Base-by-base conservation (phyloP, 352 stramenopile species). In the Hyaloperonospora arabidopsidis region DNA sequence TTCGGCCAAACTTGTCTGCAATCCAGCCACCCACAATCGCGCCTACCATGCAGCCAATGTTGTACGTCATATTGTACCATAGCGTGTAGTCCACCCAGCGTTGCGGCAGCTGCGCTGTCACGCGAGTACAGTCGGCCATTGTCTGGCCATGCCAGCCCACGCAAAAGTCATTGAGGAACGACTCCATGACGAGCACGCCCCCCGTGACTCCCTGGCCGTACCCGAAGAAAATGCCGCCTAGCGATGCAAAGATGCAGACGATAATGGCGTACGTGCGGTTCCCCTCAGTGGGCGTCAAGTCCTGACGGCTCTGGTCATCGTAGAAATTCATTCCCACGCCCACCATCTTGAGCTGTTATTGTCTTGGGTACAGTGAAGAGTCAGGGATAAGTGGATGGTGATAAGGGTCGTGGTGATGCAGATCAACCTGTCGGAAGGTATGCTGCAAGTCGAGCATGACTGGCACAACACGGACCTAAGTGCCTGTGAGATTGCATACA, bases 11-110 rank as follows among this genome's bases (percentile, higher is more conserved):
- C 22, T 66, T 60, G 48, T 76, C 67, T 0, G 67, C 67, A 1
- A 76, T 48, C 36, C 50, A 49, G 38, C 67, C 67, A n/a, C 67
- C 67, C 0, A 73, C 22, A 17, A 73, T 56, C 13, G 67, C 67
- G 18, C 67, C 67, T 10, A 45, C 59, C 53, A 77, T 75, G 57
- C 67, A 77, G 49, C 67, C 70, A 23, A 80, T 65, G 54, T 80
- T 76, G 67, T 77, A 80, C 49, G 61, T 70, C 65, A 75, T 76
- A 52, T 76, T 76, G 67, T 76, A 79, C 61, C 68, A 75, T 18
- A 74, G 47, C 28, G 67, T 76, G 57, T 71, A 79, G 58, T 76
- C 67, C 35, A 76, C 63, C 67, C 67, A 76, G 49, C 63, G 66
- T 28, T 70, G 56, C 40, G 70, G 70, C 3, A 76, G 51, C 45